Conservation (phyloP, 257 asterid species). For the Lycium barbarum region DNA sequence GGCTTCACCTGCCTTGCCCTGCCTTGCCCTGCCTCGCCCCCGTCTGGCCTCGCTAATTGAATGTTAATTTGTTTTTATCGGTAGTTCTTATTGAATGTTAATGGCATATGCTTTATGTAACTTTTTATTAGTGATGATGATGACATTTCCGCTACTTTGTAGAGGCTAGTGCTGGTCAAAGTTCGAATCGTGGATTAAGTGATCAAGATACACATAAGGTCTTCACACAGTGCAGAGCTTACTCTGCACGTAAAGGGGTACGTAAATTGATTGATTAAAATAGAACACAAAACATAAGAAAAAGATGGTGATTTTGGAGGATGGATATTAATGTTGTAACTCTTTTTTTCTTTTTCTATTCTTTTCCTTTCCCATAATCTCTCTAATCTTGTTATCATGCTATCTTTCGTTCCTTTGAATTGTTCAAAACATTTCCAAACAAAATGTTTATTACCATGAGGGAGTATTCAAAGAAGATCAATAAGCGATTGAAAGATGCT, state of each 20-base stretch:
- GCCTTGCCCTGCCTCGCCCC: background rate
- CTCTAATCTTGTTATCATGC: background rate
- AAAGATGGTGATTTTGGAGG: background rate
- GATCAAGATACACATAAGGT: conserved; percentile 44
- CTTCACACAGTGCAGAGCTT: conserved; percentile 54
- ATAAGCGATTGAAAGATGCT: background rate
- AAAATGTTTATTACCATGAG: background rate
- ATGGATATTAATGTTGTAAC: background rate
- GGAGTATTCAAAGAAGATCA: background rate
- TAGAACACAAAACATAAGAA: background rate
- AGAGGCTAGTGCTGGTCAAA: conserved; percentile 37
- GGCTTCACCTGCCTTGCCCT: background rate
- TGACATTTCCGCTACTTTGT: conserved; percentile 34
- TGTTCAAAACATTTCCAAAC: too few species aligned
- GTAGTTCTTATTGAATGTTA: background rate
- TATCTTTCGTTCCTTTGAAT: background rate
- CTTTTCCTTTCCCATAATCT: background rate
- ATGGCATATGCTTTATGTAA: background rate
- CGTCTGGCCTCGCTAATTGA: background rate
- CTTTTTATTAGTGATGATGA: background rate
- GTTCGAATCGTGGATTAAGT: conserved; percentile 41
- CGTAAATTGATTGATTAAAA: conserved; percentile 4
- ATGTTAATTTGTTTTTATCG: background rate
- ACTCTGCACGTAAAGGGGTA: conserved; percentile 79
- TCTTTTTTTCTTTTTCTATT: background rate